phyloP scores from a whole-genome alignment of 2,329 filamentous ascomycete species.

The Xylaria sp. region DNA sequence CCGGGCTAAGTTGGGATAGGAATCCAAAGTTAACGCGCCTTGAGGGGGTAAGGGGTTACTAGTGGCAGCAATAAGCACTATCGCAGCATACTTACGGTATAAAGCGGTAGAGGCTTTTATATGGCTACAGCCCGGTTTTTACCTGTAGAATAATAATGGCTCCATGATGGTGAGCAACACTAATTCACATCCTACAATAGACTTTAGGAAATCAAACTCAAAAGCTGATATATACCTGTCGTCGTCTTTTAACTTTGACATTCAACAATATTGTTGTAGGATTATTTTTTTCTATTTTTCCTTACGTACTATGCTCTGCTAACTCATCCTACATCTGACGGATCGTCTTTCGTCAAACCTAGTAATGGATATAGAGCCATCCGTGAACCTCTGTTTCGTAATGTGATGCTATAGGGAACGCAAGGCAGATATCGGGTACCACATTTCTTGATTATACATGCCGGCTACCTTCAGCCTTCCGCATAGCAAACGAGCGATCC shows the following conservation, averaged over 20 bases:
- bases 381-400: background rate
- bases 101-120: too few species aligned
- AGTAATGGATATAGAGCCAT: background rate
- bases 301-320: background rate
- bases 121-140: too few species aligned
- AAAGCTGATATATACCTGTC: too few species aligned
- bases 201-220: background rate
- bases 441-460: constrained; percentile 21
- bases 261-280: background rate
- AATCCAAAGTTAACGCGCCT: too few species aligned
- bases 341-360: background rate
- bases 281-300: background rate
- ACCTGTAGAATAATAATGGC: too few species aligned
- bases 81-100: too few species aligned
- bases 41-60: too few species aligned
- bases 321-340: background rate
- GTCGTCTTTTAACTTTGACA: background rate
- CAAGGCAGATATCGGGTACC: constrained; percentile 14
- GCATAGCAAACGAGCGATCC: constrained; percentile 3
- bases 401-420: constrained; percentile 18
- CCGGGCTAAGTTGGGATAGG: too few species aligned
- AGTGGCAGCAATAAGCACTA: too few species aligned
- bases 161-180: too few species aligned
- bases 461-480: background rate
- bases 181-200: too few species aligned